Conservation (phyloP, 179 eudicot species). For the Kewa caespitosa region DNA sequence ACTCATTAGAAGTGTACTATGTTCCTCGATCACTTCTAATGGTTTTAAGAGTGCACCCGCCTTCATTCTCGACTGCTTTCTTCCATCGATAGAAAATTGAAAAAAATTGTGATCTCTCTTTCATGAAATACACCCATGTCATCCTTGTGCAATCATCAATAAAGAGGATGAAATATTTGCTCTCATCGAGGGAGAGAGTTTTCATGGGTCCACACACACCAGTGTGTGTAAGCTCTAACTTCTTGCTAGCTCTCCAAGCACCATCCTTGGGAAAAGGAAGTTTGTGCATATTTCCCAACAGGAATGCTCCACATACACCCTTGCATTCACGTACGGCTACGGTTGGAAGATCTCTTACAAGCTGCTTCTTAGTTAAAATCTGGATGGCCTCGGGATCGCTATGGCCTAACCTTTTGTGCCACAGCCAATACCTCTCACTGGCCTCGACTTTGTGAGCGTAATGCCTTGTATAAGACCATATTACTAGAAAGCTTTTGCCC, state of each 20-base stretch:
- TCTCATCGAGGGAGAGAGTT: background rate
- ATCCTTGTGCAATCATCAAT: slow-evolving; percentile 12
- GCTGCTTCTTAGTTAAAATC: background rate
- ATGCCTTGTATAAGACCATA: too few species aligned
- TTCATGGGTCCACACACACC: slow-evolving; percentile 20
- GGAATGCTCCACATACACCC: slow-evolving; percentile 5
- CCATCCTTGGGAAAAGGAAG: background rate
- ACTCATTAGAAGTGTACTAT: background rate
- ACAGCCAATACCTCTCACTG: background rate
- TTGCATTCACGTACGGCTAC: background rate
- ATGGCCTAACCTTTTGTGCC: background rate
- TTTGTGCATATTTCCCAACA: slow-evolving; percentile 2
- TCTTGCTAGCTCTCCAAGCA: slow-evolving; percentile 6
- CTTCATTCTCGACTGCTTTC: too few species aligned
- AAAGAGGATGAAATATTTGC: slow-evolving; percentile 14
- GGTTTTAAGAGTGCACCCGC: too few species aligned
- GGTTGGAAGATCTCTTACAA: background rate
- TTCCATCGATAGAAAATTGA: slow-evolving; percentile 10
- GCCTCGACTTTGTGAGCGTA: too few species aligned
- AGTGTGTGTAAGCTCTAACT: background rate
- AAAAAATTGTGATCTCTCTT: background rate
- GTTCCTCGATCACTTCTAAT: slow-evolving; percentile 13
- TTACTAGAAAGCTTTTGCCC: too few species aligned
- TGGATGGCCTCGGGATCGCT: background rate
- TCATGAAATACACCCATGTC: slow-evolving; percentile 19